Base-by-base conservation (phyloP, 768 basidiomycete species). In the Punctularia strigosozonata region DNA sequence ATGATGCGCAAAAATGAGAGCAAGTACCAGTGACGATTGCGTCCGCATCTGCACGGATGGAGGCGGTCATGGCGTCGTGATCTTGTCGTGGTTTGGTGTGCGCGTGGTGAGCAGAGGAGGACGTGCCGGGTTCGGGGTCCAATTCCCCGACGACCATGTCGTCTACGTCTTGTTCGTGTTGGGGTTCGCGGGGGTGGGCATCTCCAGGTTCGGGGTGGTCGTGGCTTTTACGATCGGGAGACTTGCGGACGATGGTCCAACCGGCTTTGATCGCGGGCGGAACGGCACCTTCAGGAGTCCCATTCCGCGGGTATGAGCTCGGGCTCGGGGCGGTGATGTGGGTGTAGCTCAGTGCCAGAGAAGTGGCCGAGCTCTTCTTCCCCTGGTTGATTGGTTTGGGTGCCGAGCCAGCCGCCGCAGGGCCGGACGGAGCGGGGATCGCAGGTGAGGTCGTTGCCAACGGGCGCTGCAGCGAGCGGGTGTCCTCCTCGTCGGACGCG, bases 281-380 rank as follows among this genome's bases (percentile, higher is more conserved):
- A 53, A 39, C 57, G 62, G 21, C 47, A 37, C 21, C 50, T 55
- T 36, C 74, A n/a, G n/a, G n/a, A n/a, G n/a, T n/a, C 73, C 30
- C 58, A 44, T 48, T 65, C 73, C 23, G 77, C 17, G 80, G 77
- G 57, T 86, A 86, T 13, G 84, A 86, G 43, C 77, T 73, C 20
- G 80, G 75, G 55, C 76, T 75, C 18, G 84, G 85, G 2, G 76
- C 75, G 45, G 67, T 70, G 25, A 89, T 60, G 57, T 88, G 83
- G 34, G 85, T 89, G 58, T 84, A 89, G 7, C 84, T 87, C 46
- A 79, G 81, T 24, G 80, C 73, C 17, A 87, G 66, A 21, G 77
- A 77, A 1, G 79, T 79, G 1, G 76, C 74, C 4, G 80, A 81
- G 6, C 69, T 68, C 54, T 64, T 67, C 15, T 57, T 45, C 5